These are phyloP conservation scores for Atkinsonella texensis DNA, from an alignment of 2,329 filamentous ascomycete species.

Conservation along the genomic window DNA sequence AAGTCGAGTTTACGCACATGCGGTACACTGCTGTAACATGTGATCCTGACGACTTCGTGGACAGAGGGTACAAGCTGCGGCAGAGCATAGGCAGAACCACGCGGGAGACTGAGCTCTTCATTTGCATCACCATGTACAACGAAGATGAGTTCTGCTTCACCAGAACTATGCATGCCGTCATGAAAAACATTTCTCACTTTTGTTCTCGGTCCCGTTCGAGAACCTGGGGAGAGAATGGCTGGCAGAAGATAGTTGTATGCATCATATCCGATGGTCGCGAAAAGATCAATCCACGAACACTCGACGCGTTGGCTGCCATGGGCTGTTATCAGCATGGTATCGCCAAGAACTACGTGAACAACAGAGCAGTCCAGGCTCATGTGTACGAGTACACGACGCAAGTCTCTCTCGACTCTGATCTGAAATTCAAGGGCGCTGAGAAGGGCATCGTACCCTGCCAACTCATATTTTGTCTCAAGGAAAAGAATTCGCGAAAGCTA, in stretches of 20 bases:
- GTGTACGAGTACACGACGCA: slow-evolving; percentile 99
- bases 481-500: slow-evolving; percentile 94
- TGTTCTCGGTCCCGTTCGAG: slow-evolving; percentile 84
- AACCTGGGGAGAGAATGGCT: slow-evolving; percentile 93
- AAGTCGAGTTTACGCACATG: slow-evolving; percentile 97
- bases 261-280: slow-evolving; percentile 90
- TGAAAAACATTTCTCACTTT: slow-evolving; percentile 97
- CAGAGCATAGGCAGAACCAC: slow-evolving; percentile 77
- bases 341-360: slow-evolving; percentile 96
- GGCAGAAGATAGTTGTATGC: slow-evolving; percentile 98
- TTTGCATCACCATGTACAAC: slow-evolving; percentile 98
- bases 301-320: slow-evolving; percentile 91
- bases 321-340: slow-evolving; percentile 98
- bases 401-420: slow-evolving; percentile 84
- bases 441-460: slow-evolving; percentile 98
- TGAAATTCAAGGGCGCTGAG: slow-evolving; percentile 98
- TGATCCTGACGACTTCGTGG: slow-evolving; percentile 87
- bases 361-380: slow-evolving; percentile 87
- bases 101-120: slow-evolving; percentile 89
- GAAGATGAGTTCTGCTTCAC: slow-evolving; percentile 96
- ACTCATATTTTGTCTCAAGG: slow-evolving; percentile 97
- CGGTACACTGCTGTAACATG: slow-evolving; percentile 97
- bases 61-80: slow-evolving; percentile 79
- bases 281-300: slow-evolving; percentile 78
- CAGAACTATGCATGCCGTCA: slow-evolving; percentile 94